Evolutionary conservation across 768 basidiomycete species (phyloP).

Genomic region (Mycena albidolilacea): DNA sequence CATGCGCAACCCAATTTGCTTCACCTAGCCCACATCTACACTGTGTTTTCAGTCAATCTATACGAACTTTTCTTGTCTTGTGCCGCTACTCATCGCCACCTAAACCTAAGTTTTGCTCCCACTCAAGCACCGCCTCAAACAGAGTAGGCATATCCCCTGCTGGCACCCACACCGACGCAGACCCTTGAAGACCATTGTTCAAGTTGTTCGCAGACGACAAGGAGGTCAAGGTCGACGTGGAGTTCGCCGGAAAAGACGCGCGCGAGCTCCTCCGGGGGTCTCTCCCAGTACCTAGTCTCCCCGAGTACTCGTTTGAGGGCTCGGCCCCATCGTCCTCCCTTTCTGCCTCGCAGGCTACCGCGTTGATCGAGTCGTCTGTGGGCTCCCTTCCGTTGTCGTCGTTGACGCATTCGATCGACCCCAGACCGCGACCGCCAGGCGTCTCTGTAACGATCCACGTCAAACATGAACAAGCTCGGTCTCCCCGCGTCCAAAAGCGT

Average conservation of each 20-base stretch:
- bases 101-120: no score
- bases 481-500: constrained; percentile 73
- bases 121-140: no score
- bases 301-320: constrained; percentile 85
- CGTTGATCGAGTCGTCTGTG: constrained; percentile 56
- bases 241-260: no score
- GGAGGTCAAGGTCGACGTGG: no score
- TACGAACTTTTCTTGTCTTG: no score
- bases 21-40: no score
- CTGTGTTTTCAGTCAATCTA: no score
- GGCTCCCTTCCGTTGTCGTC: constrained; percentile 66
- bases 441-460: constrained; percentile 80
- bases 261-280: constrained; percentile 75
- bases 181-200: no score
- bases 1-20: no score
- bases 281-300: constrained; percentile 72
- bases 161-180: constrained; percentile 33
- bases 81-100: no score
- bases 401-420: constrained; percentile 46
- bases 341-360: constrained; percentile 41
- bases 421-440: constrained; percentile 61
- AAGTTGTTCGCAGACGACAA: no score
- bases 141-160: no score
- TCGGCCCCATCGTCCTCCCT: constrained; percentile 52
- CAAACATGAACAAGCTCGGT: constrained; percentile 80